phyloP scores from a whole-genome alignment of 1,284 basidiomycete species.

The Cryptococcus neoformans region DNA sequence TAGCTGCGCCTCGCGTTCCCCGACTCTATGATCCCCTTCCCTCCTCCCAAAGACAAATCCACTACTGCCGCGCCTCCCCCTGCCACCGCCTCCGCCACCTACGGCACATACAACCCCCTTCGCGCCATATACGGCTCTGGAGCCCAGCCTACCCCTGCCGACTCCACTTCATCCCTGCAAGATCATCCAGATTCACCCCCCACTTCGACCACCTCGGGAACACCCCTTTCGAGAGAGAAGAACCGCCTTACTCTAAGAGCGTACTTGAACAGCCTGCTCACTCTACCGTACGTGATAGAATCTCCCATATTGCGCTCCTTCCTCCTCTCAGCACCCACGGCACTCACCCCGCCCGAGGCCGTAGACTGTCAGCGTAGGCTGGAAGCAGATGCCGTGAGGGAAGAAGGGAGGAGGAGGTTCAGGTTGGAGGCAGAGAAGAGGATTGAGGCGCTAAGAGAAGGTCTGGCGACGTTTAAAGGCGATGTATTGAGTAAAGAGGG shows the following conservation, averaged over 20 bases:
- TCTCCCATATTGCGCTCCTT: constrained; percentile 85
- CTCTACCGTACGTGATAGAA: constrained; percentile 70
- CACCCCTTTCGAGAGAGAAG: constrained; percentile 79
- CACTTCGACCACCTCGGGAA: constrained; percentile 9
- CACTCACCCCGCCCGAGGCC: constrained; percentile 67
- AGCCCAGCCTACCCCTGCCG: constrained; percentile 26
- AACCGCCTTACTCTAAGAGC: constrained; percentile 92
- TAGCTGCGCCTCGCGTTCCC: constrained; percentile 81
- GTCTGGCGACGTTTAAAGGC: constrained; percentile 83
- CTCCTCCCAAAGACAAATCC: constrained; percentile 81
- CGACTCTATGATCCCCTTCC: constrained; percentile 68
- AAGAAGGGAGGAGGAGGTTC: constrained; percentile 83
- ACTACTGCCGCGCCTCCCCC: constrained; percentile 52
- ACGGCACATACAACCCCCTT: constrained; percentile 46
- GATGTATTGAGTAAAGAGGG: constrained; percentile 86
- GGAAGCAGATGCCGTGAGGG: constrained; percentile 84
- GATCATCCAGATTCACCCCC: constrained; percentile 4
- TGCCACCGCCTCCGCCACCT: constrained; percentile 17
- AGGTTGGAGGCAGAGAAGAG: constrained; percentile 79
- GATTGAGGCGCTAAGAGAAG: constrained; percentile 80
- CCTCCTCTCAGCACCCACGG: constrained; percentile 72
- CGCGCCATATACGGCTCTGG: constrained; percentile 48
- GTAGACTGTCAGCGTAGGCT: constrained; percentile 77
- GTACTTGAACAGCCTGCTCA: constrained; percentile 78
- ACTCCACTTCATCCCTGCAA: constrained; percentile 9